A percentile compares a stretch with the other conserved stretches of the same genome.
These are phyloP conservation scores for Calocybe gangraenosa DNA, from an alignment of 768 basidiomycete species.

Conservation along the genomic window DNA sequence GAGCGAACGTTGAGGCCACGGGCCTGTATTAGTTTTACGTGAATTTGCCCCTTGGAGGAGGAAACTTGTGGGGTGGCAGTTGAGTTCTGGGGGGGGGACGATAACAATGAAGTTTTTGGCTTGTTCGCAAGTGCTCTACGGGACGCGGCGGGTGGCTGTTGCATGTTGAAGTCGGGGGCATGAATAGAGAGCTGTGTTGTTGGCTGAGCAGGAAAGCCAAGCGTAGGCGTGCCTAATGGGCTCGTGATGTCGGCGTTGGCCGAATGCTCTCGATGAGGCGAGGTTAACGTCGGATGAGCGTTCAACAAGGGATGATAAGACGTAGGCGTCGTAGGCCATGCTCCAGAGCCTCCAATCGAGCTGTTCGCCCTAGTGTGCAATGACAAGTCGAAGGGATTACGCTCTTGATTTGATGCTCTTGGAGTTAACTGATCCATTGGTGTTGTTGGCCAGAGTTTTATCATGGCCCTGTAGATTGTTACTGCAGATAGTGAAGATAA, in stretches of 20 bases:
- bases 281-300: slow-evolving; percentile 19
- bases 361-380: slow-evolving; percentile 1
- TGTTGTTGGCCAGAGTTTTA: slow-evolving; percentile 62
- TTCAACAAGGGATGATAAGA: slow-evolving; percentile 35
- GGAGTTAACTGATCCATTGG: slow-evolving; percentile 60
- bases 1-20: slow-evolving; percentile 74
- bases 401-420: slow-evolving; percentile 36
- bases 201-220: slow-evolving; percentile 48
- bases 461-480: slow-evolving; percentile 39
- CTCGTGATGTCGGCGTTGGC: slow-evolving; percentile 38
- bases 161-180: slow-evolving; percentile 84
- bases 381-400: slow-evolving; percentile 62
- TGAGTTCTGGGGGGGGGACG: slow-evolving; percentile 33
- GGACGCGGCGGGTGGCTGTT: slow-evolving; percentile 47
- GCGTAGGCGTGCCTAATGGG: slow-evolving; percentile 36
- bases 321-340: slow-evolving; percentile 26
- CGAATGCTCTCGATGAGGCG: slow-evolving; percentile 31
- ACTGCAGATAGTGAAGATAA: slow-evolving; percentile 17
- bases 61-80: slow-evolving; percentile 26
- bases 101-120: slow-evolving; percentile 25
- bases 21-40: slow-evolving; percentile 94
- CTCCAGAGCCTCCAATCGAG: slow-evolving; percentile 4
- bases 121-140: slow-evolving; percentile 25
- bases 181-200: slow-evolving; percentile 69
- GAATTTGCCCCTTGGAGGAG: slow-evolving; percentile 68